Evolutionary conservation across 2,329 filamentous ascomycete species (phyloP).

Genomic region (Aspergillus hortae): DNA sequence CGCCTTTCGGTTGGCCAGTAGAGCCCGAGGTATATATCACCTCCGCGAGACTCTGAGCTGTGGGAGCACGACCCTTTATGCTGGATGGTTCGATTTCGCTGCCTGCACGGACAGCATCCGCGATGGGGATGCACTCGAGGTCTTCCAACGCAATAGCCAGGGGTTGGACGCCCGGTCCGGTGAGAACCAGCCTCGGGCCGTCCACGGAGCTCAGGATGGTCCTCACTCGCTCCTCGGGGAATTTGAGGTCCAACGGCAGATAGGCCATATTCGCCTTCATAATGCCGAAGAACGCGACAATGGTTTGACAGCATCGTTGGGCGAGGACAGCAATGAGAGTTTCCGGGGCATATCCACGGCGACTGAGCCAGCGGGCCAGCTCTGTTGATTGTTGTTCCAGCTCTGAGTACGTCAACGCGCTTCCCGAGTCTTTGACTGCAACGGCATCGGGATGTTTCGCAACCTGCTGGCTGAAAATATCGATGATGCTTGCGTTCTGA

Average conservation of each 20-base stretch:
- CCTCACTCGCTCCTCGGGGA: too few species aligned
- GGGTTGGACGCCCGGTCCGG: too few species aligned
- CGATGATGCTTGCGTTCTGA: not conserved
- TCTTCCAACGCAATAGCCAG: too few species aligned
- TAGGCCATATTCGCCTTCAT: too few species aligned
- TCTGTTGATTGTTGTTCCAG: constrained; percentile 2
- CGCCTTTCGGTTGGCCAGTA: constrained; percentile 1
- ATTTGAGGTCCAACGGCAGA: too few species aligned
- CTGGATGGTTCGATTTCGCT: not conserved
- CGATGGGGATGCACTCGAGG: too few species aligned
- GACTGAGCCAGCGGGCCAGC: not conserved
- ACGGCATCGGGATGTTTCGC: not conserved
- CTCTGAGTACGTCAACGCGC: not conserved
- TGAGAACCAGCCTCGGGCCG: too few species aligned
- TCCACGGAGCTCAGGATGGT: too few species aligned
- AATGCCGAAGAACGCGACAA: too few species aligned
- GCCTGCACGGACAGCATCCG: not conserved
- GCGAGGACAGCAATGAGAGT: not conserved
- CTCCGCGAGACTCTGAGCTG: not conserved
- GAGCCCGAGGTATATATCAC: constrained; percentile 2
- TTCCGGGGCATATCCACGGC: not conserved
- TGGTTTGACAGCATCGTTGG: not conserved
- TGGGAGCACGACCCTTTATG: not conserved
- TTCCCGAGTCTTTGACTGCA: not conserved
- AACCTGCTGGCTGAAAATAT: constrained; percentile 1